Evolutionary conservation across 441 rosid genomes (phyloP), one percentile per base, ranked within the genome.

Genomic region (Populus hybrid): DNA sequence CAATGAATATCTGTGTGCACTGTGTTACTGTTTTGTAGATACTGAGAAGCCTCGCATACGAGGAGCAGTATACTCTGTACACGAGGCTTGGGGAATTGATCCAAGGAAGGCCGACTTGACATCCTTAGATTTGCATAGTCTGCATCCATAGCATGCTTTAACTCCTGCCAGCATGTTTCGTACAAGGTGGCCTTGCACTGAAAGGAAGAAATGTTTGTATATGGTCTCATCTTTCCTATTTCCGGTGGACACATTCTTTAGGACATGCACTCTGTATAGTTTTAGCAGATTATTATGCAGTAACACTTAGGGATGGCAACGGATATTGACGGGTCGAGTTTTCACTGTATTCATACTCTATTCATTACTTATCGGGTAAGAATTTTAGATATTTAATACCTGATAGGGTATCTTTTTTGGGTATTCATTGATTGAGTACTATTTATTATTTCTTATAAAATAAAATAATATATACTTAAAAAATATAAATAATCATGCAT

Each of bases 1-100:
- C 6, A 45, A 45, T 45, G 18, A 4, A 14, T 63, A 64, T 24
- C 18, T 23, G 71, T 36, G 66, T n/a, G 59, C 11, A 8, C 21
- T 20, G 29, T 28, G 24, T 8, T 35, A 24, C 31, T 64, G 23
- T 50, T 29, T 69, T 35, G 69, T 21, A 94, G 97, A 91, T 94
- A 68, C 80, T 90, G 79, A 81, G 89, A 31, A 86, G 74, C 82
- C 88, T 94, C 69, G 84, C 91, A 20, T 80, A 88, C 7, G 97
- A 94, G 83, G 96, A 94, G 79, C 98, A 91, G 78, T 87, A 90
- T 73, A 79, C 92, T 69, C 83, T 94, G 56, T 83, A 87, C 69
- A 35, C 69, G 76, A 92, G 88, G 85, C 93, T 93, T 14, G 92
- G 90, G 70, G 88, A 91, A 78, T 82, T 93, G 80, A 78, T 94